These are phyloP conservation scores for Closterium sp. DNA, from an alignment of 139 green algal species.

Conservation along the genomic window DNA sequence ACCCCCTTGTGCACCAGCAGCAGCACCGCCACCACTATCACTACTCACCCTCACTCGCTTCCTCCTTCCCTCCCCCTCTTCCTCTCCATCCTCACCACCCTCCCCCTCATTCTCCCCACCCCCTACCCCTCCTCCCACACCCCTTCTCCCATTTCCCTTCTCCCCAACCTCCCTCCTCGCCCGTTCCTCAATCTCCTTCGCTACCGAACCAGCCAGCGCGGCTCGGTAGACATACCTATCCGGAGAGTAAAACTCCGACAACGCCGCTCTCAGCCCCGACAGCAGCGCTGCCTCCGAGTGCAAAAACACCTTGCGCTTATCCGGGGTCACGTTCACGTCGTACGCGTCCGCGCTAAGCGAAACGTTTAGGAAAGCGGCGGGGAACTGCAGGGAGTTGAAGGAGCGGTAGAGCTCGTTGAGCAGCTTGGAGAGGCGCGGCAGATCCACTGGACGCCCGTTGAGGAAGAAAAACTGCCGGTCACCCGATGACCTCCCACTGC, in stretches of 20 bases:
- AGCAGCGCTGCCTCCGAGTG: slow-evolving; percentile 58
- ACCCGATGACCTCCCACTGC: slow-evolving; percentile 51
- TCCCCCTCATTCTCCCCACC: slow-evolving; percentile 21
- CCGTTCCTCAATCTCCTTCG: neutral
- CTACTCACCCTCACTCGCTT: slow-evolving; percentile 11
- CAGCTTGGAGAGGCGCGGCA: slow-evolving; percentile 52
- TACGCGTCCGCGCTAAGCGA: slow-evolving; percentile 57
- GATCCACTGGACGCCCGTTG: slow-evolving; percentile 89
- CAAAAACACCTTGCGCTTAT: slow-evolving; percentile 82
- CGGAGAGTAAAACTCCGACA: slow-evolving; percentile 65
- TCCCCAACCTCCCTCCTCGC: slow-evolving; percentile 11
- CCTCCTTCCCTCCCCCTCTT: slow-evolving; percentile 30
- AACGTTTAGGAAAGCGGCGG: slow-evolving; percentile 77
- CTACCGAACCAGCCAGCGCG: slow-evolving; percentile 8
- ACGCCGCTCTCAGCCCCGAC: slow-evolving; percentile 59
- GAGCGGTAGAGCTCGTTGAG: slow-evolving; percentile 46
- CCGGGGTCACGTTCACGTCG: slow-evolving; percentile 95
- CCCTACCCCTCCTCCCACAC: neutral
- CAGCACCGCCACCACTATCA: too few species aligned
- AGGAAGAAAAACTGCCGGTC: slow-evolving; percentile 91
- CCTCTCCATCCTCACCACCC: neutral
- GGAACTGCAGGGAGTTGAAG: slow-evolving; percentile 50
- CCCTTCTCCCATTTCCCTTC: neutral
- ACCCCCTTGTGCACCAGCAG: too few species aligned
- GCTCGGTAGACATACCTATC: slow-evolving; percentile 18